These are phyloP conservation scores for Erigeron philadelphicus DNA, from an alignment of 140 eudicot species.

Conservation along the genomic window DNA sequence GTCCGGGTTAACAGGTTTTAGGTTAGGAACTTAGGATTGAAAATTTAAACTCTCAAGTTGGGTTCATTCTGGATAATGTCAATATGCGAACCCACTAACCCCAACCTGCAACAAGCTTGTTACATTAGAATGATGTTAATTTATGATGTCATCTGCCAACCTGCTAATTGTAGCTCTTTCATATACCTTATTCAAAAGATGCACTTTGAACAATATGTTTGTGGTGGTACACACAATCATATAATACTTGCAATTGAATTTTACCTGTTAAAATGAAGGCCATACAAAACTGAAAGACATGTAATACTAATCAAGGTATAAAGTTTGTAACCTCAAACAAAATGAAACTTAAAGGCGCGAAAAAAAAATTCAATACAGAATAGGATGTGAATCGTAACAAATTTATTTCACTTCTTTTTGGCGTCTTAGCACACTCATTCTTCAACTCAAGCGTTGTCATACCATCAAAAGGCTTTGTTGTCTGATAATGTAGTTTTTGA, in stretches of 20 bases:
- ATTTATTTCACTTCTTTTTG: conserved; percentile 22
- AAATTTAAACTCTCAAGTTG: no score
- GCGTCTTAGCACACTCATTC: conserved; percentile 20
- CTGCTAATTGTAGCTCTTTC: no score
- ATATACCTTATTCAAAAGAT: no score
- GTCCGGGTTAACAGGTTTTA: no score
- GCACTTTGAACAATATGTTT: no score
- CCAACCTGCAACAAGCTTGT: no score
- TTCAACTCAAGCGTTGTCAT: conserved; percentile 12
- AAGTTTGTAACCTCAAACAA: conserved; percentile 4
- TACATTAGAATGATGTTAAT: no score
- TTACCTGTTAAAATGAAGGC: no score
- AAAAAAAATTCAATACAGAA: conserved; percentile 23
- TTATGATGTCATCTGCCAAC: no score
- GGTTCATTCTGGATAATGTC: no score
- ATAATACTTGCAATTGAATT: neutral
- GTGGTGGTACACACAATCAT: neutral
- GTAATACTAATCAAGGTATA: conserved; percentile 16
- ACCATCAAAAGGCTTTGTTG: conserved; percentile 4
- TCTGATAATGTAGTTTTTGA: neutral
- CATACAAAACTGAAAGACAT: conserved; percentile 14
- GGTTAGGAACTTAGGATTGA: no score
- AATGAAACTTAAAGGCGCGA: conserved; percentile 14
- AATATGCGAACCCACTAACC: no score
- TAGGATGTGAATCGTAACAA: conserved; percentile 9